A percentile compares a stretch with the other conserved stretches of the same genome.
phyloP scores from a whole-genome alignment of 2,329 filamentous ascomycete species.

The Talaromyces islandicus region DNA sequence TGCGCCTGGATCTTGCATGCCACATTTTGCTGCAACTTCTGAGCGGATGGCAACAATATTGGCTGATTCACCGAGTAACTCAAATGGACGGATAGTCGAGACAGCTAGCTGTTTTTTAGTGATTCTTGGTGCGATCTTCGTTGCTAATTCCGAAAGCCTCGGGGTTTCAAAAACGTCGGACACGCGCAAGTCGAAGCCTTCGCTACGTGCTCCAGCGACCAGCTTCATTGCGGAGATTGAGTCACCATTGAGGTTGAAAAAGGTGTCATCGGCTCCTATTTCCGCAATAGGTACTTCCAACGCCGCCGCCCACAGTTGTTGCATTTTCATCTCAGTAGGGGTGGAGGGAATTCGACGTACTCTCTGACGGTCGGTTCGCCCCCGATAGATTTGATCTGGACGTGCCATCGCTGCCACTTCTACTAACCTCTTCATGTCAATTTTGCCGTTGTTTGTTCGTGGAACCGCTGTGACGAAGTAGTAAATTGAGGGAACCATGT shows the following conservation, averaged over 20 bases:
- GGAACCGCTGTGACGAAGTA: neutral
- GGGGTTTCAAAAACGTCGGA: slow-evolving; percentile 16
- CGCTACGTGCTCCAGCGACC: slow-evolving; percentile 8
- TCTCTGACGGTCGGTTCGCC: slow-evolving; percentile 21
- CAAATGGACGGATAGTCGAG: neutral
- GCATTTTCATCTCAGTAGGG: neutral
- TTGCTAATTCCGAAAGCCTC: slow-evolving; percentile 14
- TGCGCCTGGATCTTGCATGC: neutral
- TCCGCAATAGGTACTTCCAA: neutral
- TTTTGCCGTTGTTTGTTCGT: neutral
- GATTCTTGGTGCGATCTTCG: neutral
- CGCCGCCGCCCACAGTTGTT: neutral
- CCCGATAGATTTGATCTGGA: slow-evolving; percentile 2
- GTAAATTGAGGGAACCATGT: slow-evolving; percentile 4
- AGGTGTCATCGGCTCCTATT: neutral
- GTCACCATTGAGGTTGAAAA: slow-evolving; percentile 13
- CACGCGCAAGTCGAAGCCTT: neutral
- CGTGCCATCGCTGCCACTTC: neutral
- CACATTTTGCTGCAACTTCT: neutral
- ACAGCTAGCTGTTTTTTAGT: neutral
- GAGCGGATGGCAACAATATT: neutral
- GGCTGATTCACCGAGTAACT: neutral
- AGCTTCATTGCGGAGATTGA: slow-evolving; percentile 13
- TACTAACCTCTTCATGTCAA: neutral
- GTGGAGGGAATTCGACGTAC: slow-evolving; percentile 6